Evolutionary conservation across 495 filamentous ascomycete genomes (phyloP), one percentile per base, ranked within the genome.

Genomic region (Aspergillus taichungensis): DNA sequence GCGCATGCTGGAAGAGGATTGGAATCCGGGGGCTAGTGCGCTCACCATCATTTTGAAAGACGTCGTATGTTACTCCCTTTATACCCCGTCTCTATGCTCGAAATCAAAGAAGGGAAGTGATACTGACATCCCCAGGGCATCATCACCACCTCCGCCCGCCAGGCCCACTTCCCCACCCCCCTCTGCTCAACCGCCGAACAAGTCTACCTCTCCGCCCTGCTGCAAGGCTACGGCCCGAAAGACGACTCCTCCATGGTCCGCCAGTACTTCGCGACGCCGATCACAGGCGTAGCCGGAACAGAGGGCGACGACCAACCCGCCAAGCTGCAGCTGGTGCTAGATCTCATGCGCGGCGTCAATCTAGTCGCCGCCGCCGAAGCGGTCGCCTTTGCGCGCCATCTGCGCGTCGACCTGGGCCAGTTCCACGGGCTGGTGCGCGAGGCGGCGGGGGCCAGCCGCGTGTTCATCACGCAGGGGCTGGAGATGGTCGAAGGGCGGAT

Each of bases 41-140:
- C 57, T 88, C 52, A 77, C 72, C 27, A 90, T 90, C 55, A 90
- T 92, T 46, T 55, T 84, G 27, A 92, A 92, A 65, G 87, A 92
- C 65, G 80, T 82, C 39, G 72, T 77, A 56, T 43, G 69, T 64
- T 24, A 5, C 14, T 31, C 6, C 2, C 9, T 9, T 0, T 24
- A 11, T 4, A 8, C 6, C 39, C 39, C n/a, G n/a, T 6, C 14
- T 3, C 13, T 41, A 13, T 41, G 10, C 18, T 29, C 28, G 28
- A 41, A 12, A 12, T 5, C 24, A 40, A 24, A 24, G 18, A 24
- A 10, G 13, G n/a, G 8, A 41, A 13, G 29, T 46, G 5, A 34
- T n/a, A 8, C 35, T 40, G 12, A 35, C n/a, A 11, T 42, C 12
- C 32, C 9, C 37, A 75, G 73, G 72, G 78, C 11, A 92, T 92